phyloP scores from a whole-genome alignment of 352 stramenopile species.

The Globisporangium viniferum region DNA sequence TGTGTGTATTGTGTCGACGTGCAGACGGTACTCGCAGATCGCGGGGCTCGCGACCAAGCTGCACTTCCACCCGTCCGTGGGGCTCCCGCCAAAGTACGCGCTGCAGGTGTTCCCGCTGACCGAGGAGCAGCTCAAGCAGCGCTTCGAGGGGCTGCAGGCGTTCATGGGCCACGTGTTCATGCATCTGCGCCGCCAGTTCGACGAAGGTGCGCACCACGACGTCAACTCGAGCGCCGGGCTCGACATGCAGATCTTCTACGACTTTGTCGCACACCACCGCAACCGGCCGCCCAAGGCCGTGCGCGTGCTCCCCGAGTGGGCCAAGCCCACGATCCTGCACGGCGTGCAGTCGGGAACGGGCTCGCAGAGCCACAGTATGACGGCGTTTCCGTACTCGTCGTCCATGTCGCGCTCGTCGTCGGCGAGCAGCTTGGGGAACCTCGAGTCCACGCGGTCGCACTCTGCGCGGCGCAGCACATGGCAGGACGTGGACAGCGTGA shows the following conservation, averaged over 20 bases:
- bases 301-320: constrained; percentile 58
- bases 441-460: constrained; percentile 14
- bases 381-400: constrained; percentile 10
- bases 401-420: constrained; percentile 18
- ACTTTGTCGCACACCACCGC: constrained; percentile 65
- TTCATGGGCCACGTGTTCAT: constrained; percentile 55
- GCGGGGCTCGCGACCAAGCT: constrained; percentile 53
- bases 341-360: constrained; percentile 10
- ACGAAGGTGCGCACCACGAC: constrained; percentile 62
- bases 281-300: constrained; percentile 58
- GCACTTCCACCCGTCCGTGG: constrained; percentile 65
- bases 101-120: constrained; percentile 75
- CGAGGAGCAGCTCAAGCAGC: constrained; percentile 54
- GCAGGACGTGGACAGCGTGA: constrained; percentile 54
- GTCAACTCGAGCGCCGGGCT: constrained; percentile 46
- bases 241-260: constrained; percentile 85
- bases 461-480: constrained; percentile 24
- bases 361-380: background rate
- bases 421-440: constrained; percentile 11
- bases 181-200: constrained; percentile 40
- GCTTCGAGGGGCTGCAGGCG: constrained; percentile 57
- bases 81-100: constrained; percentile 76
- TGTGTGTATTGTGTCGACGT: background rate
- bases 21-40: constrained; percentile 74
- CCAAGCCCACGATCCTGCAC: constrained; percentile 33